Base-by-base conservation (phyloP, 2,329 filamentous ascomycete genomes). In the Fusarium ambrosium region DNA sequence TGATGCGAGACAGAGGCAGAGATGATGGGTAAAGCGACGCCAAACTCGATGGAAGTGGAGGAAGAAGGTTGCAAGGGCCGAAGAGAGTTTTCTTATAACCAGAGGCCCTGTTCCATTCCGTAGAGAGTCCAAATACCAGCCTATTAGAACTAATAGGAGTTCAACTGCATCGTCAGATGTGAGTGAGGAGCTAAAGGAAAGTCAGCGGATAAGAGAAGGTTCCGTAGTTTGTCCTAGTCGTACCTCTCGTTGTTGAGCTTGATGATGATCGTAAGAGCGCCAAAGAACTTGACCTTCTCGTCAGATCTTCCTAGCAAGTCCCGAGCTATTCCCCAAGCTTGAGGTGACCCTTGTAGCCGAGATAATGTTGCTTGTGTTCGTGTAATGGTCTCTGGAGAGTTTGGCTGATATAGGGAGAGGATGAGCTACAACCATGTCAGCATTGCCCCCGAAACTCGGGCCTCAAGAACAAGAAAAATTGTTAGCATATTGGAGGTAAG, bases 191-290 rank as follows among this genome's bases (percentile, higher is more conserved):
- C 86, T 89, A 32, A 14, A 16, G 13, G 2, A 41, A 20, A 7
- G 13, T 64, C 14, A 66, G 68, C 53, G 27, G 24, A n/a, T 5
- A 2, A 24, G 9, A 36, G 16, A 10, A n/a, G 10, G 16, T 11
- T n/a, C 6, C 20, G 11, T 4, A 22, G 29, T 14, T 18, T 4
- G 27, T 14, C 20, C 14, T 20, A 7, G 45, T n/a, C 86, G 73
- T 85, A 93, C 93, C 92, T 94, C 80, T 97, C 94, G n/a, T 92
- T 93, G 81, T 98, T 98, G 68, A 98, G 90, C 84, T 98, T 99
- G 78, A 98, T 91, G 61, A 95, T 97, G 75, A 98, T 93, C 0
- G 96, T 98, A 69, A 98, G 88, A 34, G 95, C 96, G 16, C 95
- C 97, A 81, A 97, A 98, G 84, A 98, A 98, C 74, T 93, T 93